Conservation (phyloP, 306 rosid species). For the Dryas alaskensis region DNA sequence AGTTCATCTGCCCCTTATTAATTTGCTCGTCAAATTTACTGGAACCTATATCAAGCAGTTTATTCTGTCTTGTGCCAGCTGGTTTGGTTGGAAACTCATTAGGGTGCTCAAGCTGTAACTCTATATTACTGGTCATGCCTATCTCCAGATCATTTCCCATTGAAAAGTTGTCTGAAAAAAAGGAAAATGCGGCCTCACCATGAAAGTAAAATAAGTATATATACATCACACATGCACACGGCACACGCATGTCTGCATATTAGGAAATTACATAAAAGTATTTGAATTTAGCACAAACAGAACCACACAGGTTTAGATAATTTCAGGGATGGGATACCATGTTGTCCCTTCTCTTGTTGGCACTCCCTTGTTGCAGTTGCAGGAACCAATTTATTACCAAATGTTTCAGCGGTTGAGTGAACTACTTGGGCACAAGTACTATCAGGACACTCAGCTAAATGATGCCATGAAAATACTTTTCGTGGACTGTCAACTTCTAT, state of each 20-base stretch:
- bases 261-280: neutral
- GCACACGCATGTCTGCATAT: neutral
- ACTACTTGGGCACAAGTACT: conserved; percentile 87
- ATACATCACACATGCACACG: neutral
- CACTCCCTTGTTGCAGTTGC: conserved; percentile 36
- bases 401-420: conserved; percentile 58
- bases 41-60: conserved; percentile 39
- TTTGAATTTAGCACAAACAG: neutral
- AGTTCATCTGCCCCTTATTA: conserved; percentile 44
- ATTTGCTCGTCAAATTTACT: conserved; percentile 49
- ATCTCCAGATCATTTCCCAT: conserved; percentile 38
- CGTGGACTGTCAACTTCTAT: conserved; percentile 81
- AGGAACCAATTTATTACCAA: conserved; percentile 40
- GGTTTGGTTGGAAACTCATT: conserved; percentile 44
- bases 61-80: conserved; percentile 42
- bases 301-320: conserved; percentile 21
- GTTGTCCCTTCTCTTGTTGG: conserved; percentile 47
- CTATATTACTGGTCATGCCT: conserved; percentile 33
- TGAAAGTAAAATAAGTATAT: conserved; percentile 1
- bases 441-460: conserved; percentile 55
- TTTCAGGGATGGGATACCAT: conserved; percentile 46
- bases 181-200: conserved; percentile 21
- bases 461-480: conserved; percentile 52
- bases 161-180: conserved; percentile 33
- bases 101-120: conserved; percentile 34